These are phyloP conservation scores for Taiwanofungus camphoratus DNA, from an alignment of 1,284 basidiomycete genomes.

Conservation along the genomic window DNA sequence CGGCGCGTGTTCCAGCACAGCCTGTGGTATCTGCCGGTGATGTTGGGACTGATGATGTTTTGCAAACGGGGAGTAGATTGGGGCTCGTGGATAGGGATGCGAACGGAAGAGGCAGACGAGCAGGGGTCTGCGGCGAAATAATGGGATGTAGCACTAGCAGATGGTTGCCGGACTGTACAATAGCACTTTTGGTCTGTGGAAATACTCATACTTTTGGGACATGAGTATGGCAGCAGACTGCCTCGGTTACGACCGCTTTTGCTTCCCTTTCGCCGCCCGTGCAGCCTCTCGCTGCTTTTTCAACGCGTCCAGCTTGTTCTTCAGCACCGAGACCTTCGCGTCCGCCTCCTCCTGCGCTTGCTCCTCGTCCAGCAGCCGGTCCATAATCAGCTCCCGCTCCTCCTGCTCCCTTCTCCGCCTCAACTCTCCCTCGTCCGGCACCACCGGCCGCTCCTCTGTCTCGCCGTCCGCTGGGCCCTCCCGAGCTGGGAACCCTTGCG, in stretches of 20 bases:
- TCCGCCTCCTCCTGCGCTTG: constrained; percentile 80
- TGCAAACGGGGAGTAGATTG: constrained; percentile 84
- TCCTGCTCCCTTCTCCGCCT: constrained; percentile 52
- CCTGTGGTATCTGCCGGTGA: constrained; percentile 88
- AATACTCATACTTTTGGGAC: not conserved
- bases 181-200: too few relatives aligned
- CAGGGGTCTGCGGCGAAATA: constrained; percentile 1
- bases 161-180: too few relatives aligned
- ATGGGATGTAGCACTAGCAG: not conserved
- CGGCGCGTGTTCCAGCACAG: constrained; percentile 77
- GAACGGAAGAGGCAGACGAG: constrained; percentile 10
- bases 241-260: constrained; percentile 8
- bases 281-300: constrained; percentile 48
- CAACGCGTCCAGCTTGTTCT: constrained; percentile 56
- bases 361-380: constrained; percentile 74
- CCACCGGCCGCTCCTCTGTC: constrained; percentile 23
- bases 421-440: constrained; percentile 40
- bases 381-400: constrained; percentile 77
- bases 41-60: constrained; percentile 91
- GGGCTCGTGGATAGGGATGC: constrained; percentile 44
- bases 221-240: not conserved
- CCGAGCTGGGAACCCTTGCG: constrained; percentile 51
- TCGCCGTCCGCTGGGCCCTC: constrained; percentile 22
- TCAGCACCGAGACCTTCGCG: constrained; percentile 60
- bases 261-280: constrained; percentile 24